A percentile compares a stretch with the other conserved stretches of the same genome.
These are phyloP conservation scores for Medicago lupulina DNA, from an alignment of 306 rosid species.

Conservation along the genomic window DNA sequence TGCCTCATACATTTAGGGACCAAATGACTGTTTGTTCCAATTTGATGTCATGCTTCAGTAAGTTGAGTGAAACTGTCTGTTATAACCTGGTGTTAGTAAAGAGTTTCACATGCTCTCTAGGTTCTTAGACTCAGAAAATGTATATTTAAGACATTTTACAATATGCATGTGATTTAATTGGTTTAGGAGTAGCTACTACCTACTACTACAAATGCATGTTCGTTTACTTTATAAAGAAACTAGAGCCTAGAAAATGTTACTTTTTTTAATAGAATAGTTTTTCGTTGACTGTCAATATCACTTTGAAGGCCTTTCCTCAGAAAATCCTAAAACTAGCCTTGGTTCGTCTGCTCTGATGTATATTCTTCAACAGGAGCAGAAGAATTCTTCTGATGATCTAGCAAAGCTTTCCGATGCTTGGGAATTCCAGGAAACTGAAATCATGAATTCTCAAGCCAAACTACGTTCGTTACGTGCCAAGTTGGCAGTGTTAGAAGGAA, in stretches of 20 bases:
- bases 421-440: conserved; percentile 89
- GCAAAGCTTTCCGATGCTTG: conserved; percentile 64
- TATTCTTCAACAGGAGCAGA: conserved; percentile 57
- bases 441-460: conserved; percentile 65
- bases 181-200: conserved; percentile 18
- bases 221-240: conserved; percentile 27
- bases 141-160: conserved; percentile 6
- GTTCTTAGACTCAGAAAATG: background rate
- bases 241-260: conserved; percentile 9
- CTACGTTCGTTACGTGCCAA: conserved; percentile 82
- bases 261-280: background rate
- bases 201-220: conserved; percentile 24
- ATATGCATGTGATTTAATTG: conserved; percentile 19
- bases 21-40: too few relatives aligned
- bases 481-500: conserved; percentile 84
- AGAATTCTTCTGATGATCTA: conserved; percentile 61
- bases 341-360: conserved; percentile 35
- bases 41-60: too few relatives aligned
- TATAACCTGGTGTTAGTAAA: too few relatives aligned
- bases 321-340: conserved; percentile 19
- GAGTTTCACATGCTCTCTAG: too few relatives aligned
- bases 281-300: conserved; percentile 8
- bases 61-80: too few relatives aligned
- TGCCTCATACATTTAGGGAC: too few relatives aligned
- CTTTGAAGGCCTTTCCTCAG: conserved; percentile 15